These are phyloP conservation scores for Rhododendron griersonianum DNA, from an alignment of 148 eudicot species.

Conservation along the genomic window DNA sequence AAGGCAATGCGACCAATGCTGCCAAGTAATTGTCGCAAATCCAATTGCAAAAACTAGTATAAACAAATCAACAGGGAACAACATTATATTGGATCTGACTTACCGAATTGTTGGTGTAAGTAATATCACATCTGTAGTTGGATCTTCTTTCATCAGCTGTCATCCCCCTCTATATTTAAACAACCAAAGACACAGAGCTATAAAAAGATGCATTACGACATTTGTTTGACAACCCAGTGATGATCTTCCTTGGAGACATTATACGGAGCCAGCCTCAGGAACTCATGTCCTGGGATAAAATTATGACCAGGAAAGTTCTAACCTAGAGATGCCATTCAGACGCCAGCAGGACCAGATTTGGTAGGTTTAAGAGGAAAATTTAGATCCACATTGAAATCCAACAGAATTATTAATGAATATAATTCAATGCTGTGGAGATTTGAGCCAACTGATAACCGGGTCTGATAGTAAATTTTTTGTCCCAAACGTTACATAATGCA, in stretches of 20 bases:
- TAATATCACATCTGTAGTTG: constrained; percentile 85
- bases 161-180: constrained; percentile 68
- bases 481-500: not conserved
- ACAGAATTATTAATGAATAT: not conserved
- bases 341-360: not conserved
- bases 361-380: not conserved
- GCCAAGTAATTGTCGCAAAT: not conserved
- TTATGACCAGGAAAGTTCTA: constrained; percentile 1
- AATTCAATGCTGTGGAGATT: not conserved
- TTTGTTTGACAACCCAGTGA: not conserved
- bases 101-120: constrained; percentile 94
- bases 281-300: constrained; percentile 7
- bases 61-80: not conserved
- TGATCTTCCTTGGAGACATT: not conserved
- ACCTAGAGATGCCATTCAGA: not conserved
- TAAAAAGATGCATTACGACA: not conserved
- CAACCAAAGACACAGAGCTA: constrained; percentile 7
- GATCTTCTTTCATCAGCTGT: constrained; percentile 62
- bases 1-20: not conserved
- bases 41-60: not conserved
- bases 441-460: not conserved
- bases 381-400: constrained; percentile 6
- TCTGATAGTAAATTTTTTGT: not conserved
- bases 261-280: not conserved
- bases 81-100: constrained; percentile 17